phyloP scores from a whole-genome alignment of 1,284 basidiomycete species.

The Lignosus rhinocerotis region DNA sequence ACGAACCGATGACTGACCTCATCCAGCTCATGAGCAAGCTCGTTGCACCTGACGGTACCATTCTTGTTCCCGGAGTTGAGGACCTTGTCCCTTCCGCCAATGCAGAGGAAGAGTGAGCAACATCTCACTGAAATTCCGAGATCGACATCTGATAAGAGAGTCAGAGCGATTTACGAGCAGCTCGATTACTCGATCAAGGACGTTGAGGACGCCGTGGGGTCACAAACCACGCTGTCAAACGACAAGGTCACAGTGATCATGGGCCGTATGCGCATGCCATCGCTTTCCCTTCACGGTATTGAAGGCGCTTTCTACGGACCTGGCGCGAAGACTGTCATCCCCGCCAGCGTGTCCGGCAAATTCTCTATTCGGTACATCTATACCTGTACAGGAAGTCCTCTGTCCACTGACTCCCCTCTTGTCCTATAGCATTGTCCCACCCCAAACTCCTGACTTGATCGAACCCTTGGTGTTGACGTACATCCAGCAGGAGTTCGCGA shows the following conservation, averaged over 20 bases:
- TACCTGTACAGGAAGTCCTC: background rate
- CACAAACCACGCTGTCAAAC: slow-evolving; percentile 71
- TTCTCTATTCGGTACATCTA: slow-evolving; percentile 83
- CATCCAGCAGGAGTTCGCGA: slow-evolving; percentile 78
- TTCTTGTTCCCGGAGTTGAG: slow-evolving; percentile 90
- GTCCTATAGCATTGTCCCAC: slow-evolving; percentile 73
- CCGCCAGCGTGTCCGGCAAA: slow-evolving; percentile 86
- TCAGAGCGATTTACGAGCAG: slow-evolving; percentile 64
- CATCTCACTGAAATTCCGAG: background rate
- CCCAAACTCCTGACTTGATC: slow-evolving; percentile 80
- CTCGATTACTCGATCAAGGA: slow-evolving; percentile 80
- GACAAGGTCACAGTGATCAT: slow-evolving; percentile 88
- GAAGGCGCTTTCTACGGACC: slow-evolving; percentile 93
- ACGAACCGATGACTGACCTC: slow-evolving; percentile 89
- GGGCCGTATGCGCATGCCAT: slow-evolving; percentile 88
- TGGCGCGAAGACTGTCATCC: slow-evolving; percentile 96
- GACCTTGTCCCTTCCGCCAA: slow-evolving; percentile 83
- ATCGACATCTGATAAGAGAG: background rate
- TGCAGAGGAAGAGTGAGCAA: slow-evolving; percentile 71
- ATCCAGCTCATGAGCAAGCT: slow-evolving; percentile 83
- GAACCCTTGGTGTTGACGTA: slow-evolving; percentile 74
- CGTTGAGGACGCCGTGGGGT: slow-evolving; percentile 82
- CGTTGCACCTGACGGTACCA: slow-evolving; percentile 81
- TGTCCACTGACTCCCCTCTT: background rate
- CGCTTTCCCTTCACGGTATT: slow-evolving; percentile 93